Conservation (phyloP, 768 basidiomycete genomes). For the Auricularia heimuer region DNA sequence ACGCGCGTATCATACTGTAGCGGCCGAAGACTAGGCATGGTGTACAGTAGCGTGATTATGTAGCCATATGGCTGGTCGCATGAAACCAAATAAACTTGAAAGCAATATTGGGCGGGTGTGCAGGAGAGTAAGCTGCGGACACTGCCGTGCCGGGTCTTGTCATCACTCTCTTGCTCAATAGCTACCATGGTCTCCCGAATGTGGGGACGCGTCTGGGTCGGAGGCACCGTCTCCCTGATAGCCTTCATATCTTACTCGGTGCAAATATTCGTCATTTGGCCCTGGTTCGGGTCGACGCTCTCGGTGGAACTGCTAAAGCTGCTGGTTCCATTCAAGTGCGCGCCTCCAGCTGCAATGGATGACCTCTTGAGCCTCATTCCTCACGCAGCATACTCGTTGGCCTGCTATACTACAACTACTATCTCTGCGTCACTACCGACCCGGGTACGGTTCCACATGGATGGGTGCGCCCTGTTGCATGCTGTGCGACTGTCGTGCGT, state of each 20-base stretch:
- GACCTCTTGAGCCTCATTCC: background rate
- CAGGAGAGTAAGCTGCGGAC: background rate
- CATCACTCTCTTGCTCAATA: background rate
- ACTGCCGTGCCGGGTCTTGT: background rate
- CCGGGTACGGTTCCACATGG: slow-evolving; percentile 71
- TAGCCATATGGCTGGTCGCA: too few species aligned
- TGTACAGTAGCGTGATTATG: too few species aligned
- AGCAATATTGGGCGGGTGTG: background rate
- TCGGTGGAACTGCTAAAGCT: slow-evolving; percentile 66
- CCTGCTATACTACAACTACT: slow-evolving; percentile 84
- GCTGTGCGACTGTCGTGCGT: background rate
- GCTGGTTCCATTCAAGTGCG: slow-evolving; percentile 89
- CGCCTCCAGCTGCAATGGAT: slow-evolving; percentile 4
- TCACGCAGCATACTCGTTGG: slow-evolving; percentile 54
- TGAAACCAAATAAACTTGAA: too few species aligned
- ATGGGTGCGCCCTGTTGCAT: slow-evolving; percentile 48
- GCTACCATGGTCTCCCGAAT: slow-evolving; percentile 20
- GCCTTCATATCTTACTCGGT: slow-evolving; percentile 83
- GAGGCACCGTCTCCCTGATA: slow-evolving; percentile 61
- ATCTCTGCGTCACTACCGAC: slow-evolving; percentile 68
- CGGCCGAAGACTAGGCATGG: too few species aligned
- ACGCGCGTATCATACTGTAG: too few species aligned
- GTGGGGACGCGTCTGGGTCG: slow-evolving; percentile 54
- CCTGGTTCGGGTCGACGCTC: slow-evolving; percentile 76
- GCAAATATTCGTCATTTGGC: slow-evolving; percentile 86